Conservation (phyloP, 257 asterid genomes). For the Solanum verrucosum region DNA sequence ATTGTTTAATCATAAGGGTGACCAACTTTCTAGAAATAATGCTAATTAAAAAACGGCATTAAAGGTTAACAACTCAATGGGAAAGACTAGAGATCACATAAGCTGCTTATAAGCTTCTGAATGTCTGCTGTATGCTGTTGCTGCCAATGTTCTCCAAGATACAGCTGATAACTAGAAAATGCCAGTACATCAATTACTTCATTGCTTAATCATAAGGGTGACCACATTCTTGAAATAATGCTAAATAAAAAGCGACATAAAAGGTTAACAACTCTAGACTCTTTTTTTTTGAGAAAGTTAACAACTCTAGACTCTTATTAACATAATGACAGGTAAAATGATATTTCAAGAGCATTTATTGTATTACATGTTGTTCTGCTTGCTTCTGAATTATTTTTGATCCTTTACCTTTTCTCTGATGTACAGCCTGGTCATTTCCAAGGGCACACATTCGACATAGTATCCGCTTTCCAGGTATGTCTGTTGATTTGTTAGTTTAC, state of each 20-base stretch:
- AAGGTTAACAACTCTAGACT: neutral
- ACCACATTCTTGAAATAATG: neutral
- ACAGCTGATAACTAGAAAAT: neutral
- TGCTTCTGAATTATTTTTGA: neutral
- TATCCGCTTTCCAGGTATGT: constrained; percentile 91
- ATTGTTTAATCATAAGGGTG: neutral
- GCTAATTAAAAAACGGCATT: neutral
- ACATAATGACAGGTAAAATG: neutral
- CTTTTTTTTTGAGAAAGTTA: neutral
- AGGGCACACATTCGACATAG: constrained; percentile 77
- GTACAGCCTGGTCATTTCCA: constrained; percentile 97
- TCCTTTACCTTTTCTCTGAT: constrained; percentile 9
- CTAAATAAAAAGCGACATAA: neutral
- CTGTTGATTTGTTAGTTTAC: neutral
- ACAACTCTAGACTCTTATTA: neutral
- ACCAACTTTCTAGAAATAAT: neutral
- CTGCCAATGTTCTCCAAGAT: neutral
- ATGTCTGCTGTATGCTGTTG: neutral
- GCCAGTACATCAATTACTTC: neutral
- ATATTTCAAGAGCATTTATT: neutral
- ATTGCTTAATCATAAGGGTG: neutral
- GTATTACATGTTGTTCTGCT: neutral
- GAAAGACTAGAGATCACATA: neutral
- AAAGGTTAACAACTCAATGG: neutral
- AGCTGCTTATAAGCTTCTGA: neutral